phyloP scores from a whole-genome alignment of 176 grass and related monocot species.

The Oryza officinalis region DNA sequence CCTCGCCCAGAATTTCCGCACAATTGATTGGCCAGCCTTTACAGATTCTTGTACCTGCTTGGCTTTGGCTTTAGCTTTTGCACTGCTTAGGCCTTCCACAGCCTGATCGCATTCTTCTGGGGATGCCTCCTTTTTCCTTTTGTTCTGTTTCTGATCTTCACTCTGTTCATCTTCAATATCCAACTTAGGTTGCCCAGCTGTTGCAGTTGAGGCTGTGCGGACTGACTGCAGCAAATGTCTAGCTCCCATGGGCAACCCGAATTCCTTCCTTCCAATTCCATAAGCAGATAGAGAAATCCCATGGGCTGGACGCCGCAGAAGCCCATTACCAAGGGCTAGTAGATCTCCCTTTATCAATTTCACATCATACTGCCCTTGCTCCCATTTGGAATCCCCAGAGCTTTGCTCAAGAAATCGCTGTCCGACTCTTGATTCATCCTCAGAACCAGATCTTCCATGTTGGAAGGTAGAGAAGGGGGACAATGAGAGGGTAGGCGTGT shows the following conservation, averaged over 20 bases:
- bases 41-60: slow-evolving; percentile 75
- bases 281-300: slow-evolving; percentile 31
- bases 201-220: slow-evolving; percentile 54
- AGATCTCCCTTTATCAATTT: slow-evolving; percentile 40
- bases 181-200: slow-evolving; percentile 56
- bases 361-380: slow-evolving; percentile 40
- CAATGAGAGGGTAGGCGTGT: slow-evolving; percentile 39
- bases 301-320: slow-evolving; percentile 29
- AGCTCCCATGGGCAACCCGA: slow-evolving; percentile 54
- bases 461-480: slow-evolving; percentile 54
- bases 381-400: slow-evolving; percentile 34
- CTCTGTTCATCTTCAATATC: slow-evolving; percentile 48
- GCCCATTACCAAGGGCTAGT: slow-evolving; percentile 41
- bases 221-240: slow-evolving; percentile 64
- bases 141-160: slow-evolving; percentile 68
- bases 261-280: slow-evolving; percentile 55
- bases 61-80: slow-evolving; percentile 92
- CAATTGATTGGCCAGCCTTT: slow-evolving; percentile 58
- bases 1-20: slow-evolving; percentile 73
- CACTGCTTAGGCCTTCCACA: slow-evolving; percentile 87
- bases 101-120: slow-evolving; percentile 98
- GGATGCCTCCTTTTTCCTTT: slow-evolving; percentile 80
- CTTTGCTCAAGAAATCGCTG: slow-evolving; percentile 42
- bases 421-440: slow-evolving; percentile 37
- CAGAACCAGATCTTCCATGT: slow-evolving; percentile 44